phyloP scores from a whole-genome alignment of 805 yeast genomes.

The Kuraishia borneana region DNA sequence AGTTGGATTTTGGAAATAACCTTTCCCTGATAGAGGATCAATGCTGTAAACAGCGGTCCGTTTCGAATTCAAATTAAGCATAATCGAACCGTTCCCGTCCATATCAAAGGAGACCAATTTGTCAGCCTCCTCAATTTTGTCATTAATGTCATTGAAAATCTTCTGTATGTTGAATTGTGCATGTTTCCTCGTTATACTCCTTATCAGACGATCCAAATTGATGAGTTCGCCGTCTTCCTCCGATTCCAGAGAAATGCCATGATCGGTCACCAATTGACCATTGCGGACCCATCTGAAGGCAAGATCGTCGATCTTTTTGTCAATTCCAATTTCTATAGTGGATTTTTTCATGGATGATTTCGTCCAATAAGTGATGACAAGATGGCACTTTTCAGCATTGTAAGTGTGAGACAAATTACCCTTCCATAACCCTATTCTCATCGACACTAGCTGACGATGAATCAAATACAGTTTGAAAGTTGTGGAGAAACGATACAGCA shows the following conservation, averaged over 20 bases:
- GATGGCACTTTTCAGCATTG: slow-evolving; percentile 38
- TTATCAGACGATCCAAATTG: slow-evolving; percentile 25
- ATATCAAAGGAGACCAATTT: slow-evolving; percentile 15
- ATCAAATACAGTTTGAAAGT: slow-evolving; percentile 53
- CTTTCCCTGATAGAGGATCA: slow-evolving; percentile 26
- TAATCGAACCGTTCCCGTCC: slow-evolving; percentile 8
- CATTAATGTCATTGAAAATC: slow-evolving; percentile 19
- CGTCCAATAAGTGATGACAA: slow-evolving; percentile 58
- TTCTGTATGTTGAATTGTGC: slow-evolving; percentile 20
- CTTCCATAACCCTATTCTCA: slow-evolving; percentile 46
- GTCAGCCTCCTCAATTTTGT: slow-evolving; percentile 16
- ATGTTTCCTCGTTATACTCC: slow-evolving; percentile 28
- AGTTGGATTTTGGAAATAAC: slow-evolving; percentile 33
- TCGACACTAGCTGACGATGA: slow-evolving; percentile 41
- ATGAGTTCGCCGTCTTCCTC: slow-evolving; percentile 12
- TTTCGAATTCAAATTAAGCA: slow-evolving; percentile 16
- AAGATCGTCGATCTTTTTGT: slow-evolving; percentile 28
- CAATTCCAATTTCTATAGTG: slow-evolving; percentile 50
- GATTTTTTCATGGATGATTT: slow-evolving; percentile 33
- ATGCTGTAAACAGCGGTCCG: slow-evolving; percentile 18
- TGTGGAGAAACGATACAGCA: slow-evolving; percentile 49
- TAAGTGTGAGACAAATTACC: slow-evolving; percentile 48
- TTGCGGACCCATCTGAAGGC: slow-evolving; percentile 56
- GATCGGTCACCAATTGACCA: slow-evolving; percentile 19
- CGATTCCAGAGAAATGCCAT: slow-evolving; percentile 18